Percentiles rank a stretch among this genome's conserved stretches.
Conservation (phyloP, 2,329 filamentous ascomycete genomes). For the Huntiella decipiens region DNA sequence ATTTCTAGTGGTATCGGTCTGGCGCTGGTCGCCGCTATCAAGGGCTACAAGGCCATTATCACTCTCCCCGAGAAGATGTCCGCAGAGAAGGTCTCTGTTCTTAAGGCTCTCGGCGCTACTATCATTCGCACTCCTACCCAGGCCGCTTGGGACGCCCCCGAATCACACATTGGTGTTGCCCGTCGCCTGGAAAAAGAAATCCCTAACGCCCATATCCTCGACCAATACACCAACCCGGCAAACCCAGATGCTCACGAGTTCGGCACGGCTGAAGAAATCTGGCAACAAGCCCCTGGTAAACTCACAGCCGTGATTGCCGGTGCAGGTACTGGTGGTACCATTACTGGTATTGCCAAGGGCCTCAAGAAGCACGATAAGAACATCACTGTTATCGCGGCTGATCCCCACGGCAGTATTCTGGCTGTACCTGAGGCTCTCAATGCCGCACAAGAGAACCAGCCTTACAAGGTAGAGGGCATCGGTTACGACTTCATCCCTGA, state of each 20-base stretch:
- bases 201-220: constrained; percentile 88
- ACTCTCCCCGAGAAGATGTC: constrained; percentile 99
- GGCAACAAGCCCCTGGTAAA: constrained; percentile 70
- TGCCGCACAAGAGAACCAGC: constrained; percentile 56
- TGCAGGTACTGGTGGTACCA: constrained; percentile 87
- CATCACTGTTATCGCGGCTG: constrained; percentile 79
- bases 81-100: constrained; percentile 87
- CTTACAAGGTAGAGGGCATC: constrained; percentile 97
- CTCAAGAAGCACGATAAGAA: constrained; percentile 70
- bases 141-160: constrained; percentile 82
- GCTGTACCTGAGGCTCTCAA: constrained; percentile 68
- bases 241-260: constrained; percentile 88
- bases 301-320: constrained; percentile 74
- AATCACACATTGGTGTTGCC: constrained; percentile 93
- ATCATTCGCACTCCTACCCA: constrained; percentile 96
- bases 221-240: constrained; percentile 83
- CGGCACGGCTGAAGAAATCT: constrained; percentile 92
- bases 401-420: constrained; percentile 81
- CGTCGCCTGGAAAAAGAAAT: constrained; percentile 82
- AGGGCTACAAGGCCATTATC: constrained; percentile 97
- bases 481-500: constrained; percentile 97
- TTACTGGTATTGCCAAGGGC: constrained; percentile 72
- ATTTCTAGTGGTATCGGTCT: constrained; percentile 58
- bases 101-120: constrained; percentile 83
- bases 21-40: constrained; percentile 82